Base-by-base conservation (phyloP, 108 stramenopile species). In the Pseudonitzschia multiseries region DNA sequence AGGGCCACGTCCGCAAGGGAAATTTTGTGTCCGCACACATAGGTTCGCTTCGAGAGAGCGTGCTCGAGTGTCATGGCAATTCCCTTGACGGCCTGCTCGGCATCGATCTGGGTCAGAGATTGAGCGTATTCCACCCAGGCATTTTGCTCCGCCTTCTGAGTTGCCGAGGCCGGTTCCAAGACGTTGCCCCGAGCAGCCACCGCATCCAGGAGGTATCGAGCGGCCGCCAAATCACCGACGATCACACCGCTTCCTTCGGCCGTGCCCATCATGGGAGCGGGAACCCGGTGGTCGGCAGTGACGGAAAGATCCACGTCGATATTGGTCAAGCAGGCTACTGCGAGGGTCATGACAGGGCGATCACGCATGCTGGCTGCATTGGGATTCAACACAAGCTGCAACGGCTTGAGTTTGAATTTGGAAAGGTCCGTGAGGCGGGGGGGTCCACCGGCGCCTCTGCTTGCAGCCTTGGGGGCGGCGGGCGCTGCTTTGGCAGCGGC, bases 1-100 rank as follows among this genome's bases (percentile, higher is more conserved):
- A 92, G 28, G 20, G 96, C 97, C 10, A 96, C 56, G 79, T 99
- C 98, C 13, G 98, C 98, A 62, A 99, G 67, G 27, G 94, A 89
- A 31, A 96, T 41, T 3, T 5, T 8, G 20, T 83, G 52, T 43
- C 95, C 97, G 13, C 88, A 85, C 28, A 94, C 43, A 68, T 89
- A 96, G 32, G 94, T 91, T 2, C 71, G 51, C 1, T 70, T 57
- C 1, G 72, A 69, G 53, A 96, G 73, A n/a, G 85, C 73, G 9
- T 88, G 87, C 74, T 94, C 88, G 67, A 95, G 51, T 0, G 90
- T 93, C 64, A 81, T 73, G 33, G 81, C 75, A 32, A 95, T 62
- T 8, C 90, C 89, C 74, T 79, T 79, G 33, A 78, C 67, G 14
- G 81, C 70, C 33, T 86, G 80, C 4, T 77, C 82, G 64, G 74